Conservation (phyloP, 2,329 filamentous ascomycete genomes). For the Scedosporium minutisporum region DNA sequence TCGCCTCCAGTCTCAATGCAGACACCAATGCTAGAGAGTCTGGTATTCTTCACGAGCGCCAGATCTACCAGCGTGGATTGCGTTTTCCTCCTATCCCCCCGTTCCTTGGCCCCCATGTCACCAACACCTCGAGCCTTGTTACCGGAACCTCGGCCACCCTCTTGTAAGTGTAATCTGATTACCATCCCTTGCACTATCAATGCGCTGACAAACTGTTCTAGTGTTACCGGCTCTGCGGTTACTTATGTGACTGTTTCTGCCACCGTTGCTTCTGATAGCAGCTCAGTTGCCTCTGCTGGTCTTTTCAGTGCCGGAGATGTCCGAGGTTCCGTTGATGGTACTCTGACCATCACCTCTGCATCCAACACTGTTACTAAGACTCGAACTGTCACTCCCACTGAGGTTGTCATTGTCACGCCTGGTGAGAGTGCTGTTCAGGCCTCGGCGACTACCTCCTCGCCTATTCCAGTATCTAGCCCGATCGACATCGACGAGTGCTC, state of each 20-base stretch:
- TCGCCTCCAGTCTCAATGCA: no score
- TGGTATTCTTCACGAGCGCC: no score
- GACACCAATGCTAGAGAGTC: no score
- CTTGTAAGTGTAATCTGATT: no score
- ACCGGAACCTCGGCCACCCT: no score
- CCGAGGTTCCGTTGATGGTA: not conserved
- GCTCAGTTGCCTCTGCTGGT: not conserved
- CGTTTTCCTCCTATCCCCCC: no score
- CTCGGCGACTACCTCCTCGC: constrained; percentile 2
- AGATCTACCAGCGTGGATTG: no score
- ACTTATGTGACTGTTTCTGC: not conserved
- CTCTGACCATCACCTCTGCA: constrained; percentile 8
- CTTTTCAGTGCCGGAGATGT: not conserved
- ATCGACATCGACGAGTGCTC: not conserved
- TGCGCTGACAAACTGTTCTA: no score
- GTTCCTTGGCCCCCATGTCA: no score
- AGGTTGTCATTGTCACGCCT: constrained; percentile 4
- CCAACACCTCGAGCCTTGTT: no score
- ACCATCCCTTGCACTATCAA: no score
- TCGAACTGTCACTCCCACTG: constrained; percentile 2
- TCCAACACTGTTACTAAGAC: constrained; percentile 10
- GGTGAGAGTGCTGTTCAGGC: constrained; percentile 1
- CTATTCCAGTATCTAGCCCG: not conserved
- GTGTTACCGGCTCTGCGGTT: not conserved
- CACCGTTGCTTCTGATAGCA: not conserved